phyloP scores from a whole-genome alignment of 2,329 filamentous ascomycete genomes.

The Phialocephala sp. region DNA sequence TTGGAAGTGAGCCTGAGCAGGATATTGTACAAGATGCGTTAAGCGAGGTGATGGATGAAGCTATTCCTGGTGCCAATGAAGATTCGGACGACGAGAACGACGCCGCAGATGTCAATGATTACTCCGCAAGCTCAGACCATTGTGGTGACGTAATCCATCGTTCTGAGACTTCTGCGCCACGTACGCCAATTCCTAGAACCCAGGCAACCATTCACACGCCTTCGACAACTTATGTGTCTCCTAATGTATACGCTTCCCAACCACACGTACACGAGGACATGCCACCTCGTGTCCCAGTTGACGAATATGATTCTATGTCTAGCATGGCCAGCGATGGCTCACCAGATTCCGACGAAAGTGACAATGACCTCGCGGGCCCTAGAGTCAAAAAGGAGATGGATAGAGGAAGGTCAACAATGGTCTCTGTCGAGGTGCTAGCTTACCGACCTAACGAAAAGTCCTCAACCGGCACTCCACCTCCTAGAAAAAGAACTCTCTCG shows the following conservation, averaged over 20 bases:
- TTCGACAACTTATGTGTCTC: background rate
- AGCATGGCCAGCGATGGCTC: background rate
- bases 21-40: conserved; percentile 7
- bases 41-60: background rate
- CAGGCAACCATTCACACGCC: background rate
- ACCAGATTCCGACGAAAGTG: background rate
- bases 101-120: background rate
- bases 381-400: background rate
- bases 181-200: background rate
- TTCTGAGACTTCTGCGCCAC: conserved; percentile 1
- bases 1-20: background rate
- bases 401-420: background rate
- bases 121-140: background rate
- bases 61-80: background rate
- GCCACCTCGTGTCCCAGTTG: background rate
- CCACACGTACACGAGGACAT: background rate
- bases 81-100: conserved; percentile 2
- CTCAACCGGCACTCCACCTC: background rate
- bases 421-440: background rate
- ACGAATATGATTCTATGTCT: background rate
- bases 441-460: background rate
- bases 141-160: background rate
- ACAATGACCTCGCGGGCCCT: background rate
- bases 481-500: background rate
- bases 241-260: background rate